Base-by-base conservation (phyloP, 2,329 filamentous ascomycete species). In the Fusarium decemcellulare region DNA sequence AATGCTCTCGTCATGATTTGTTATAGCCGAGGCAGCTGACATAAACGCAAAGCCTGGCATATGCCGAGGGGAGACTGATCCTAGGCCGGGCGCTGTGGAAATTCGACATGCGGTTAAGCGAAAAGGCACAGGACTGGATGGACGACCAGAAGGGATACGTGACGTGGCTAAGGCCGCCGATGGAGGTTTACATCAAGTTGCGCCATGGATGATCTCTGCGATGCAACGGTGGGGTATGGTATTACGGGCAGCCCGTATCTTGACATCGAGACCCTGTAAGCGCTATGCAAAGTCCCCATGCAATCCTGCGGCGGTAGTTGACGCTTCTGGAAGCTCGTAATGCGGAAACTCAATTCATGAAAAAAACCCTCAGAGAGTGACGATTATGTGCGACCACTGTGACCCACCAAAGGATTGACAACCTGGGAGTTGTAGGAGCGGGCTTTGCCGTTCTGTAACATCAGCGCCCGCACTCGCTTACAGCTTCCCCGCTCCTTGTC, bases 121-220 rank as follows among this genome's bases (percentile, higher is more conserved):
- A 56, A 15, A 64, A 52, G 32, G 12, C 51, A 5, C 37, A 60
- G n/a, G 52, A 42, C 32, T 64, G 61, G 61, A 64, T 64, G 61
- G 51, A 44, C n/a, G 50, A 64, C 11, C 61, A 64, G 34, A 64
- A 64, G 37, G 61, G 61, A 7, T 64, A 60, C 4, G 61, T 64
- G 23, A 64, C 61, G 27, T 64, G 61, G 61, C 9, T 64, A 34
- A 60, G 61, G n/a, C 61, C 61, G 23, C 37, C 46, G 36, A 64
- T 64, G 61, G 51, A 64, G 44, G 61, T 64, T 29, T 60, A 47
- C 44, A 56, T 64, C n/a, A 55, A 55, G 42, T 29, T 60, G 32
- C 61, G 61, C 30, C 51, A 60, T 27, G 44, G 23, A 51, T 60
- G 44, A 56, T 8, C 10, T 15, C 8, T 18, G 11, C 29, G 32